These are phyloP conservation scores for Pterocarpus macrocarpus DNA, from an alignment of 306 rosid genomes.

Conservation along the genomic window DNA sequence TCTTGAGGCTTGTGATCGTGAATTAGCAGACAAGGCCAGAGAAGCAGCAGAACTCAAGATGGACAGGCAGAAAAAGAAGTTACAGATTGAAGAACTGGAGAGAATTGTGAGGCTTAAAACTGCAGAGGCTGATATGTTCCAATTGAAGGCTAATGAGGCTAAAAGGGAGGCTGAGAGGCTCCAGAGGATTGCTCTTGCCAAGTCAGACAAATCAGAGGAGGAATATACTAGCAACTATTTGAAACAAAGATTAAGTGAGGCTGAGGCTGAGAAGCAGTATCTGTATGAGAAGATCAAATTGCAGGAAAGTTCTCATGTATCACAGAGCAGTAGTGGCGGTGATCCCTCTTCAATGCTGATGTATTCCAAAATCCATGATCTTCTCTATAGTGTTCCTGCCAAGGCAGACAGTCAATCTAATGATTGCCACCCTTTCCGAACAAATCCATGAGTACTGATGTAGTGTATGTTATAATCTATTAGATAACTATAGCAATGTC, in stretches of 20 bases:
- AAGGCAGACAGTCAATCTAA: constrained; percentile 75
- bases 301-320: constrained; percentile 88
- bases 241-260: constrained; percentile 89
- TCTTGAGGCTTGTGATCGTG: constrained; percentile 86
- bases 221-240: constrained; percentile 91
- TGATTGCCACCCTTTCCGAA: constrained; percentile 73
- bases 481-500: constrained; percentile 24
- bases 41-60: constrained; percentile 84
- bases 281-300: constrained; percentile 94
- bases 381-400: constrained; percentile 69
- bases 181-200: constrained; percentile 90
- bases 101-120: constrained; percentile 93
- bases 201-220: constrained; percentile 96
- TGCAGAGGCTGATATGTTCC: constrained; percentile 99
- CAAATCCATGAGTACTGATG: constrained; percentile 62
- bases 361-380: constrained; percentile 87
- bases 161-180: constrained; percentile 95
- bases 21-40: constrained; percentile 86
- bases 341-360: constrained; percentile 83
- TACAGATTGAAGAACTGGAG: constrained; percentile 90
- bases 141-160: constrained; percentile 91
- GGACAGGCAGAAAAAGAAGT: constrained; percentile 87
- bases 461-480: constrained; percentile 42
- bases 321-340: constrained; percentile 74
- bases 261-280: constrained; percentile 97